A percentile compares a stretch with the other conserved stretches of the same genome.
phyloP scores from a whole-genome alignment of 1,139 yeast species.

The Spencermartinsiella ligniputridi region DNA sequence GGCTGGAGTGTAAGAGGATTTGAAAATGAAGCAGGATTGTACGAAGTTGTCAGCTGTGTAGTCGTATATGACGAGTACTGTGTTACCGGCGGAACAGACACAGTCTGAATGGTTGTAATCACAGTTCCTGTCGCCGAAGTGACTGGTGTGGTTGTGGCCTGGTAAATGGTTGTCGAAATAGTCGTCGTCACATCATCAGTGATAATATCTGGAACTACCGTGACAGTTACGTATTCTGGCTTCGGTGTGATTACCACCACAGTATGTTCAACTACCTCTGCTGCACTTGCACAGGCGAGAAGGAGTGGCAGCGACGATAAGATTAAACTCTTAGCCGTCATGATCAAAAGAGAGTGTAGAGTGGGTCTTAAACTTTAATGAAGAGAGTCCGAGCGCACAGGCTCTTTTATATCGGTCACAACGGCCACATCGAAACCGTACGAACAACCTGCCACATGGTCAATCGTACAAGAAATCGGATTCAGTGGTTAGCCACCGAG shows the following conservation, averaged over 20 bases:
- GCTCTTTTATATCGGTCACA: no score
- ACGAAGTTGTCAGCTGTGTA: conserved; percentile 21
- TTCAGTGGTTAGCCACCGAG: no score
- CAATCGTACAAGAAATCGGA: no score
- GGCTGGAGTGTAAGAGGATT: neutral
- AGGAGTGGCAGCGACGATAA: neutral
- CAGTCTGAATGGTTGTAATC: conserved; percentile 26
- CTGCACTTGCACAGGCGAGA: conserved; percentile 4
- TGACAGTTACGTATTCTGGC: conserved; percentile 22
- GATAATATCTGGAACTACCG: conserved; percentile 18
- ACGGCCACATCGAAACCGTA: no score
- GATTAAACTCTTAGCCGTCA: neutral
- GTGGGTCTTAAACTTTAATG: conserved; percentile 1
- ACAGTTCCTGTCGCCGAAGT: conserved; percentile 25
- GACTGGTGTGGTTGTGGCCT: conserved; percentile 27
- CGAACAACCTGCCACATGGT: no score
- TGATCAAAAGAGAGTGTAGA: neutral
- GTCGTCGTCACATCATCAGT: conserved; percentile 30
- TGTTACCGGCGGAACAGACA: conserved; percentile 30
- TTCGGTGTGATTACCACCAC: conserved; percentile 19
- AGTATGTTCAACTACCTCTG: conserved; percentile 19
- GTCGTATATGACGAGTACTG: conserved; percentile 25
- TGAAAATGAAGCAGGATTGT: conserved; percentile 25
- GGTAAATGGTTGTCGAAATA: conserved; percentile 28
- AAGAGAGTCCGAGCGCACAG: no score